Base-by-base conservation (phyloP, 2,329 filamentous ascomycete species). In the Fusarium hostae region DNA sequence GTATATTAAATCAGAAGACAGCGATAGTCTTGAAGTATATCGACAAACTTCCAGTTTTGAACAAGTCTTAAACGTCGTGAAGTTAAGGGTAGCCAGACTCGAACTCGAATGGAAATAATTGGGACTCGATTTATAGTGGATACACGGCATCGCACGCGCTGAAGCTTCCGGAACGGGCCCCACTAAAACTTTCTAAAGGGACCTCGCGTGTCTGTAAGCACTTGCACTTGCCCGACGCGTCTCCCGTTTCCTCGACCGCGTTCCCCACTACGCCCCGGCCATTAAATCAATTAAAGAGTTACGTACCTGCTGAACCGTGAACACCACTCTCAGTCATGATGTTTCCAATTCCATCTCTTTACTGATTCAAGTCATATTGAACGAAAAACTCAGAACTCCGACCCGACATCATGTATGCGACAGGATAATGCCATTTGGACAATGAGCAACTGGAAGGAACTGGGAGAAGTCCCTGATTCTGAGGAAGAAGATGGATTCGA, bases 401-500 rank as follows among this genome's bases (percentile, higher is more conserved):
- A 50, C 59, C 22, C 34, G 47, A 68, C 16, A 41, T 22, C 35
- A 63, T 73, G 68, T 41, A 48, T 43, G 63, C 48, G 24, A 72
- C 62, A 68, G 71, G 60, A 80, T 70, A 69, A 81, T 80, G 77
- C 75, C 55, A 68, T 61, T 59, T 59, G 59, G 59, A 79, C 52
- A 72, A 86, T 86, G 85, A 79, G 77, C 62, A 82, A 82, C 71
- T 86, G 85, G 85, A 86, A 82, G 81, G 83, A 84, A 73, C 76
- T 84, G 77, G 85, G 85, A 75, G 84, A 85, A 76, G 81, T 86
- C 71, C 85, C 85, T 63, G 85, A 86, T 77, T 86, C 85, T 68
- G 85, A 86, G 74, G 85, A 86, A 63, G 84, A 86, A 51, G 80
- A 79, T 70, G 82, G 76, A 59, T 83, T 82, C 67, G 83, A 85